phyloP scores from a whole-genome alignment of 371 early-diverging fungal genomes.

The Capillidium rhysosporum region DNA sequence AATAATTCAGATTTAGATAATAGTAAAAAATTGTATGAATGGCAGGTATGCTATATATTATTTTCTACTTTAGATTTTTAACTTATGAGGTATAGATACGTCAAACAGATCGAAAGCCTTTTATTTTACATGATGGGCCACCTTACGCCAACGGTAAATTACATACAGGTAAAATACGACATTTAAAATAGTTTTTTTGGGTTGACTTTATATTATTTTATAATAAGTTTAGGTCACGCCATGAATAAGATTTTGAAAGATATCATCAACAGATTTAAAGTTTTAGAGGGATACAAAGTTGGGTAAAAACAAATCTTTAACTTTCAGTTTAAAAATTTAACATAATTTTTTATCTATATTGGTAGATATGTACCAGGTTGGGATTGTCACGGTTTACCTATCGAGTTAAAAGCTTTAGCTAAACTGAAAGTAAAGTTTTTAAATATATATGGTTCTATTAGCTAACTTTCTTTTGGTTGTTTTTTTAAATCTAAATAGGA shows the following conservation, averaged over 20 bases:
- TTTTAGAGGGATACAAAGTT: constrained; percentile 69
- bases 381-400: constrained; percentile 95
- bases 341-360: background rate
- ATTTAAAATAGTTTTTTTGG: background rate
- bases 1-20: background rate
- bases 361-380: constrained; percentile 77
- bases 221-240: constrained; percentile 46
- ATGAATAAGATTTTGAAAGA: constrained; percentile 91
- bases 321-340: background rate
- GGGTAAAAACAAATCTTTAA: constrained; percentile 20
- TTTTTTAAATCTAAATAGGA: constrained; percentile 7
- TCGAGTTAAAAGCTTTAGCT: constrained; percentile 77
- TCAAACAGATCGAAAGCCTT: constrained; percentile 12
- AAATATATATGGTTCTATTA: background rate
- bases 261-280: constrained; percentile 66
- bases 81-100: no score
- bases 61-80: constrained; percentile 19
- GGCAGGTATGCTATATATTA: constrained; percentile 18
- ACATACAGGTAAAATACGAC: constrained; percentile 38
- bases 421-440: constrained; percentile 23
- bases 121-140: constrained; percentile 90
- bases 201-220: background rate
- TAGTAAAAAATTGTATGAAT: background rate
- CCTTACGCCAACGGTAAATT: constrained; percentile 93
- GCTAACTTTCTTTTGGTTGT: background rate